Conservation (phyloP, 345 rosid genomes). For the Garcia nutans region DNA sequence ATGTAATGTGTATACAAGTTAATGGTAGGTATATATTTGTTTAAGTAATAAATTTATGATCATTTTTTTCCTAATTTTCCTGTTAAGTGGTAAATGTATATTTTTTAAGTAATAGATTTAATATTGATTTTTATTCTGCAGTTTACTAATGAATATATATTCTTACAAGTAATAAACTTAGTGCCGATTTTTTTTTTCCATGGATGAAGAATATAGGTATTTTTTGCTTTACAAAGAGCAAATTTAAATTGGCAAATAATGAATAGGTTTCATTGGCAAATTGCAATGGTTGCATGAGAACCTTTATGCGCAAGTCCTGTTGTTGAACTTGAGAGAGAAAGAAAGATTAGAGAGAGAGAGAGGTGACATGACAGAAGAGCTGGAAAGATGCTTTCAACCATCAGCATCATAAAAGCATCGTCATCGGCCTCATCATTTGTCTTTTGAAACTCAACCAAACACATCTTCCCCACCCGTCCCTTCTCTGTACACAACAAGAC, state of each 20-base stretch:
- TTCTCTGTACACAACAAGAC: slow-evolving; percentile 4
- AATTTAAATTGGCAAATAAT: not conserved
- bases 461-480: slow-evolving; percentile 12
- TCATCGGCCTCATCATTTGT: slow-evolving; percentile 49
- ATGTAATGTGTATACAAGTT: not conserved
- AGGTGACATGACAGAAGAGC: slow-evolving; percentile 38
- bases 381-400: slow-evolving; percentile 36
- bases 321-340: not conserved
- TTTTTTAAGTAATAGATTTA: too few relatives aligned
- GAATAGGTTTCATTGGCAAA: not conserved
- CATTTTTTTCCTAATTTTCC: too few relatives aligned
- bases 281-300: slow-evolving; percentile 12
- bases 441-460: slow-evolving; percentile 38
- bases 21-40: too few relatives aligned
- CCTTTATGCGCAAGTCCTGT: not conserved
- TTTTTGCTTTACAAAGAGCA: not conserved
- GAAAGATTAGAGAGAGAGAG: not conserved
- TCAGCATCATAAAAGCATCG: slow-evolving; percentile 39
- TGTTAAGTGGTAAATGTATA: too few relatives aligned
- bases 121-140: too few relatives aligned
- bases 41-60: too few relatives aligned
- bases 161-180: too few relatives aligned
- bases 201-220: too few relatives aligned
- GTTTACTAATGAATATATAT: too few relatives aligned
- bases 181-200: too few relatives aligned